Evolutionary conservation across 2,329 filamentous ascomycete genomes (phyloP).

Genomic region (Plectosphaerella cucumerina): DNA sequence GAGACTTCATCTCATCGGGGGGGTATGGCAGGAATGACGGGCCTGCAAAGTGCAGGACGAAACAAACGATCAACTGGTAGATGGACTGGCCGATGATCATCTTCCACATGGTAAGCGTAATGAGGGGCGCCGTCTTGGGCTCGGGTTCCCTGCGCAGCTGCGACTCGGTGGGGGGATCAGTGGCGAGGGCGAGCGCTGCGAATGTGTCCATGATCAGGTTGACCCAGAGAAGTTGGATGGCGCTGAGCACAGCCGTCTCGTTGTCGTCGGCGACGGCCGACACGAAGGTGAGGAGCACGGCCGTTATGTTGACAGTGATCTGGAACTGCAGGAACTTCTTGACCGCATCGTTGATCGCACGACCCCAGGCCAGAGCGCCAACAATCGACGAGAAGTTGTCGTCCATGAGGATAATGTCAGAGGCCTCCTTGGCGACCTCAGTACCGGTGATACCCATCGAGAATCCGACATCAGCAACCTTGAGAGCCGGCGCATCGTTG

Average conservation of each 20-base stretch:
- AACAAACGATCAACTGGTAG: constrained; percentile 66
- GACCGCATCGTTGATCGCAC: constrained; percentile 60
- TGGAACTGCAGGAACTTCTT: constrained; percentile 64
- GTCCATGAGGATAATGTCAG: constrained; percentile 58
- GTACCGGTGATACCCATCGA: constrained; percentile 66
- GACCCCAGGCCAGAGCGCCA: constrained; percentile 57
- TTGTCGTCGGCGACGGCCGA: constrained; percentile 63
- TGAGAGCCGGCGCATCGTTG: constrained; percentile 62
- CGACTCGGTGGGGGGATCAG: constrained; percentile 65
- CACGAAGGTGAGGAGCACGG: constrained; percentile 72
- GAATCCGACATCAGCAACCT: constrained; percentile 65
- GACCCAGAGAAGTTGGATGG: constrained; percentile 80
- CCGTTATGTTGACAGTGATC: constrained; percentile 75
- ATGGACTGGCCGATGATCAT: constrained; percentile 82
- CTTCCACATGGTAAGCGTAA: constrained; percentile 79
- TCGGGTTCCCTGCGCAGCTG: constrained; percentile 72
- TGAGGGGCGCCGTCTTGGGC: constrained; percentile 67
- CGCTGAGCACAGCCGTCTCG: constrained; percentile 66
- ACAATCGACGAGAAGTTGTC: constrained; percentile 61
- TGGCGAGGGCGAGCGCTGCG: constrained; percentile 71
- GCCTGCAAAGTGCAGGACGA: constrained; percentile 65
- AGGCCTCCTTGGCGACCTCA: constrained; percentile 60
- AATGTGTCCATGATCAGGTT: constrained; percentile 86
- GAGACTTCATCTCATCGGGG: constrained; percentile 45
- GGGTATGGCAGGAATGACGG: constrained; percentile 47